Base-by-base conservation (phyloP, 176 grass and related monocot species). In the Eleusine indica region DNA sequence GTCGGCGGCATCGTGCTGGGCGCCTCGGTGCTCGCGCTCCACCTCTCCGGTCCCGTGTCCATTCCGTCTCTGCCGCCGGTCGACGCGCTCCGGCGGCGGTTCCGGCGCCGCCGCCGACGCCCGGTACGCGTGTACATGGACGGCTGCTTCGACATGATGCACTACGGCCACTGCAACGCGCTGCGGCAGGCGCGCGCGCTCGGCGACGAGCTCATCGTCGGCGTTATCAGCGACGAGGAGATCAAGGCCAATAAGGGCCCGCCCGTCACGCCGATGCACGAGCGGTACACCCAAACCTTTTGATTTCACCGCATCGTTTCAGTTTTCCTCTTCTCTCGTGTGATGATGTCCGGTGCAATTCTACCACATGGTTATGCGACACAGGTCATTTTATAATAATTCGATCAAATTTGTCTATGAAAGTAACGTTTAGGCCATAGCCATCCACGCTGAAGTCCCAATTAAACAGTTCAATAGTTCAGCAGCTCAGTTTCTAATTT, bases 71-170 rank as follows among this genome's bases (percentile, higher is more conserved):
- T 87, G 19, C 63, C 76, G 40, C 69, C 77, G 2, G 16, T 74
- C 21, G 81, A 72, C 49, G 78, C 66, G 76, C 68, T 76, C 11
- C 43, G 79, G 5, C 82, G 83, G 32, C 38, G 90, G 57, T 53
- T 86, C 17, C 83, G 76, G 51, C 83, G 76, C 72, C 80, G 88
- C 68, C 77, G 52, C 16, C 70, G 78, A 51, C 87, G 79, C 76
- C 95, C 95, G 21, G 90, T 94, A 51, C 83, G 95, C 81, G 92
- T 97, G 21, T 97, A 97, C 88, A 92, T 97, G 92, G 95, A 97
- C 69, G 95, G 95, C 4, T 94, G 95, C 92, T 97, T 97, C 86
- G 92, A 97, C 92, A 97, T 97, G 95, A 97, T 97, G 95, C 95
- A 97, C 92, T 97, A 94, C 85, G 89, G 94, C 3, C 94, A 97